phyloP scores from a whole-genome alignment of 192 early-diverging fungal species.

The Coemansia sp. region DNA sequence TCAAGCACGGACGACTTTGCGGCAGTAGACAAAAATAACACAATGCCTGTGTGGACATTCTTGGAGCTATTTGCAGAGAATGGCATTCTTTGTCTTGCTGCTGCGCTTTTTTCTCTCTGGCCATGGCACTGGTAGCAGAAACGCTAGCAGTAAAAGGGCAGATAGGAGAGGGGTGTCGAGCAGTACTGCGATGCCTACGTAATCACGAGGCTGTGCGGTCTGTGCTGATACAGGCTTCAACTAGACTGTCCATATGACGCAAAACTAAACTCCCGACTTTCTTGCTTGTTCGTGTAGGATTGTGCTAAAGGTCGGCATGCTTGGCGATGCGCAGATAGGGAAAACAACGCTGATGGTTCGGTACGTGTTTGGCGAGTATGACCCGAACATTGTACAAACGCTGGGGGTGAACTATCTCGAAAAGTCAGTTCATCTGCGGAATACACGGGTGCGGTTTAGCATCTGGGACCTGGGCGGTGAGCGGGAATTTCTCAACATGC shows the following conservation, averaged over 20 bases:
- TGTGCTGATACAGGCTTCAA: not conserved
- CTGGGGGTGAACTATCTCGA: constrained; percentile 97
- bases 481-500: constrained; percentile 95
- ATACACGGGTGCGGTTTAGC: constrained; percentile 92
- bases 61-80: constrained; percentile 9
- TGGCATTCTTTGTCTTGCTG: not conserved
- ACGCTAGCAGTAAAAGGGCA: not conserved
- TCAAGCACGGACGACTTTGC: constrained; percentile 5
- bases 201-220: not conserved
- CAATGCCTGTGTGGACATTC: constrained; percentile 9
- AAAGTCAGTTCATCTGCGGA: constrained; percentile 87
- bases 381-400: constrained; percentile 94
- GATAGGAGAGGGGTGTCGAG: not conserved
- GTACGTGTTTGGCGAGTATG: constrained; percentile 93
- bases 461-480: constrained; percentile 98
- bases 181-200: not conserved
- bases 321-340: constrained; percentile 94
- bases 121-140: not conserved
- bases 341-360: constrained; percentile 97
- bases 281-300: constrained; percentile 51
- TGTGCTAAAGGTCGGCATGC: constrained; percentile 92
- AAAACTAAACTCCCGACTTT: not conserved
- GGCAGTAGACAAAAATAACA: constrained; percentile 1
- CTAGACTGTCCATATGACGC: constrained; percentile 2
- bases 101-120: not conserved